These are phyloP conservation scores for Mycena rebaudengoi DNA, from an alignment of 768 basidiomycete genomes.

Conservation along the genomic window DNA sequence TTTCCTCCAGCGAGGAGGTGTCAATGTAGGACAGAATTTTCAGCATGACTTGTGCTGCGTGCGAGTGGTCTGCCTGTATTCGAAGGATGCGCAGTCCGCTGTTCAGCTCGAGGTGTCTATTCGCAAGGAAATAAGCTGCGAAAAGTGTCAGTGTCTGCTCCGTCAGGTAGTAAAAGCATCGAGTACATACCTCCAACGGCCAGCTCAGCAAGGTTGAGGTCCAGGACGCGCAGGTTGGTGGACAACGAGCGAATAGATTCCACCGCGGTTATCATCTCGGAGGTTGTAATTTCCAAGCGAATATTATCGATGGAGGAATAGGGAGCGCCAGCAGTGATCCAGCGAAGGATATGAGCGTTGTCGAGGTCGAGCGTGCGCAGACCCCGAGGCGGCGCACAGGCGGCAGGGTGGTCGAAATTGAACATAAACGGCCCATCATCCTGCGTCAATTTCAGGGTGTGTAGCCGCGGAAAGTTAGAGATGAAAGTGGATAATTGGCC, in stretches of 20 bases:
- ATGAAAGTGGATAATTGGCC: not conserved
- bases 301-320: not conserved
- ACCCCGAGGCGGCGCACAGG: not conserved
- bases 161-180: not conserved
- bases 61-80: slow-evolving; percentile 21
- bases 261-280: not conserved
- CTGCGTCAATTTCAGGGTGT: not conserved
- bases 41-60: slow-evolving; percentile 13
- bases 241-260: slow-evolving; percentile 12
- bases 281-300: slow-evolving; percentile 9
- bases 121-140: slow-evolving; percentile 6
- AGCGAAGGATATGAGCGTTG: not conserved
- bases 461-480: not conserved
- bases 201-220: slow-evolving; percentile 7
- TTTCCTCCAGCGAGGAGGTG: not conserved
- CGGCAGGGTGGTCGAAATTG: too few species aligned
- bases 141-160: not conserved
- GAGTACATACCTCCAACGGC: slow-evolving; percentile 8
- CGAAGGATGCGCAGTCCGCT: not conserved
- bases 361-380: slow-evolving; percentile 18
- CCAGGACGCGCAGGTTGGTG: not conserved
- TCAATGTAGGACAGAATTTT: slow-evolving; percentile 6
- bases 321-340: not conserved
- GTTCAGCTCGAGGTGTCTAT: not conserved
- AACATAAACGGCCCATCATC: not conserved